These are phyloP conservation scores for Zygosaccharomyces pseudorouxii DNA, from an alignment of 805 yeast genomes.

Conservation along the genomic window DNA sequence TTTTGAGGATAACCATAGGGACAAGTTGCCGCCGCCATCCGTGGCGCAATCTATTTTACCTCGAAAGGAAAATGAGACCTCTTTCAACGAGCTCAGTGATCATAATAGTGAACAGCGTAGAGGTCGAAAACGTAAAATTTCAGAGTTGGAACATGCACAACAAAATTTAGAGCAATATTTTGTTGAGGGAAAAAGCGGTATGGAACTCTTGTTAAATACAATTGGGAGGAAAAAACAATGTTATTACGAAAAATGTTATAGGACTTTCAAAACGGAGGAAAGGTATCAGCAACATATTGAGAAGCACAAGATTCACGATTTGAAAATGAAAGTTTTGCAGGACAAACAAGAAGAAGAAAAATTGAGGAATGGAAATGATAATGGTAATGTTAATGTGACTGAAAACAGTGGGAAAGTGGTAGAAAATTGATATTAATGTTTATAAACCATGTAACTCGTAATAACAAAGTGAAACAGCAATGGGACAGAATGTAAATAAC, in stretches of 20 bases:
- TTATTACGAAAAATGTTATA: slow-evolving; percentile 46
- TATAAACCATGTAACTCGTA: slow-evolving; percentile 1
- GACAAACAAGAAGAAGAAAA: slow-evolving; percentile 10
- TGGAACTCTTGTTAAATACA: slow-evolving; percentile 33
- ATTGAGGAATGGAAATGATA: not conserved
- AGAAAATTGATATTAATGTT: not conserved
- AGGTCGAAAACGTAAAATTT: slow-evolving; percentile 10
- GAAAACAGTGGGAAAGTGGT: not conserved
- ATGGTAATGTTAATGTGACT: not conserved
- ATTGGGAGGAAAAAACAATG: slow-evolving; percentile 43
- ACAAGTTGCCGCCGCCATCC: slow-evolving; percentile 4
- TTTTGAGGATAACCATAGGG: slow-evolving; percentile 43
- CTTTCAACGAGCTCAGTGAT: not conserved
- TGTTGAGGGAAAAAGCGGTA: slow-evolving; percentile 24
- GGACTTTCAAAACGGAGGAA: slow-evolving; percentile 46
- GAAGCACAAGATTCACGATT: slow-evolving; percentile 34
- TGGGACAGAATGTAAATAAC: not conserved
- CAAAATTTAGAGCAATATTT: slow-evolving; percentile 27
- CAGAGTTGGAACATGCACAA: slow-evolving; percentile 18
- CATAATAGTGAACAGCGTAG: not conserved
- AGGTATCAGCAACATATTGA: slow-evolving; percentile 31
- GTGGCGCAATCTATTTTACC: not conserved
- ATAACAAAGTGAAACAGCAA: not conserved
- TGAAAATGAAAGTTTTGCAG: slow-evolving; percentile 28
- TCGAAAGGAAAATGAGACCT: not conserved